These are phyloP conservation scores for Przewalskia tangutica DNA, from an alignment of 257 asterid species.

Conservation along the genomic window DNA sequence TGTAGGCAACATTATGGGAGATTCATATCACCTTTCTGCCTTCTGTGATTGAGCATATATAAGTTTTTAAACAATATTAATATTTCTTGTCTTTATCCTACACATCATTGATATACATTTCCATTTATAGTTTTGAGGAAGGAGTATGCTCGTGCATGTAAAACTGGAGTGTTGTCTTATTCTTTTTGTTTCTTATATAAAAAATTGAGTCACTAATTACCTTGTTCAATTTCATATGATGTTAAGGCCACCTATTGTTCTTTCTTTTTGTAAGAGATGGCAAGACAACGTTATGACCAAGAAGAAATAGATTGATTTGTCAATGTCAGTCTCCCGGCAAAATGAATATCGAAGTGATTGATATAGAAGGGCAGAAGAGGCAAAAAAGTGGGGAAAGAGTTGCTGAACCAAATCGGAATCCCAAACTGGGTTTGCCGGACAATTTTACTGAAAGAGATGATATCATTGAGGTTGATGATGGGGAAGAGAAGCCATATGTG, in stretches of 20 bases:
- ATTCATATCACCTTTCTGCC: background rate
- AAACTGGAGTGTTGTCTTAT: background rate
- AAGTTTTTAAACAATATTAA: background rate
- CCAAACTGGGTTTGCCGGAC: slow-evolving; percentile 22
- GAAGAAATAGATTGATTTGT: background rate
- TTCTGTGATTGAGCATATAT: background rate
- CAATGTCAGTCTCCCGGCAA: slow-evolving; percentile 13
- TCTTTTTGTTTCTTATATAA: background rate
- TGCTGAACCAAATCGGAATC: slow-evolving; percentile 22
- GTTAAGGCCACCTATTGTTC: background rate
- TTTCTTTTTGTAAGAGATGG: background rate
- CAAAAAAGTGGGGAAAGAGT: slow-evolving; percentile 27
- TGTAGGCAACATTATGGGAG: background rate
- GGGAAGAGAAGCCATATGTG: slow-evolving; percentile 41
- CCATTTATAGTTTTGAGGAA: background rate
- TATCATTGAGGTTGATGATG: slow-evolving; percentile 28
- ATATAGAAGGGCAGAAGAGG: slow-evolving; percentile 33
- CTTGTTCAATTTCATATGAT: background rate
- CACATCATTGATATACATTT: background rate
- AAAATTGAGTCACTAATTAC: background rate
- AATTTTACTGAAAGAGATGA: slow-evolving; percentile 18
- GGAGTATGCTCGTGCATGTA: background rate
- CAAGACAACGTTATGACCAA: slow-evolving; percentile 12
- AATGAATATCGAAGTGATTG: slow-evolving; percentile 35
- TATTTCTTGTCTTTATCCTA: background rate